Evolutionary conservation across 2,329 filamentous ascomycete species (phyloP).

Genomic region (Xylaria sp.): DNA sequence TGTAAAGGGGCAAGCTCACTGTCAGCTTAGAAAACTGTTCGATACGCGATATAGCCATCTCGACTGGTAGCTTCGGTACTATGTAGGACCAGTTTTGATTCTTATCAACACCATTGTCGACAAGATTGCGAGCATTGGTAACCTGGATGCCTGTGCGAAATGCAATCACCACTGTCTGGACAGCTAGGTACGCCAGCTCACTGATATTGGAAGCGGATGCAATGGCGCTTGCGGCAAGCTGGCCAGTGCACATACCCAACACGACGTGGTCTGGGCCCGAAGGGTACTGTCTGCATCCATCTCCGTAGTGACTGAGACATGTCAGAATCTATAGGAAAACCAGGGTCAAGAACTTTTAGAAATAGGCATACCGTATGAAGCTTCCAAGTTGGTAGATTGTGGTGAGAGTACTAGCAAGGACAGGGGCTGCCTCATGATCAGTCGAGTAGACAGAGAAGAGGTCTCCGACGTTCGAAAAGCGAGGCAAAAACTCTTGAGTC

Average conservation of each 20-base stretch:
- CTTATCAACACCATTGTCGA: neutral
- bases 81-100: constrained; percentile 7
- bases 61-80: neutral
- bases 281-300: constrained; percentile 6
- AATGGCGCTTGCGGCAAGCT: constrained; percentile 16
- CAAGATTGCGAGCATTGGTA: constrained; percentile 5
- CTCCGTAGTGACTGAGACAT: neutral
- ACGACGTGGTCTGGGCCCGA: neutral
- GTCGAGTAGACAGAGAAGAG: constrained; percentile 1
- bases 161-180: constrained; percentile 10
- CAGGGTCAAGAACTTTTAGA: neutral
- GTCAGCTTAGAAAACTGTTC: neutral
- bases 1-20: neutral
- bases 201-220: constrained; percentile 15
- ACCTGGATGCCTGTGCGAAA: constrained; percentile 17
- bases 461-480: constrained; percentile 6
- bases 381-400: neutral
- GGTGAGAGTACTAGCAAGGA: neutral
- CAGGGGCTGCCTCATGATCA: constrained; percentile 2
- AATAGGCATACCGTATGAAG: neutral
- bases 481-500: constrained; percentile 3
- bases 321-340: neutral
- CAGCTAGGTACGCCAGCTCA: constrained; percentile 9
- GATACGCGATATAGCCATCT: neutral
- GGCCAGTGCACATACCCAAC: constrained; percentile 21